Evolutionary conservation across 2,329 filamentous ascomycete species (phyloP), one percentile per base, ranked within the genome.

Genomic region (Venturia oleaginea): DNA sequence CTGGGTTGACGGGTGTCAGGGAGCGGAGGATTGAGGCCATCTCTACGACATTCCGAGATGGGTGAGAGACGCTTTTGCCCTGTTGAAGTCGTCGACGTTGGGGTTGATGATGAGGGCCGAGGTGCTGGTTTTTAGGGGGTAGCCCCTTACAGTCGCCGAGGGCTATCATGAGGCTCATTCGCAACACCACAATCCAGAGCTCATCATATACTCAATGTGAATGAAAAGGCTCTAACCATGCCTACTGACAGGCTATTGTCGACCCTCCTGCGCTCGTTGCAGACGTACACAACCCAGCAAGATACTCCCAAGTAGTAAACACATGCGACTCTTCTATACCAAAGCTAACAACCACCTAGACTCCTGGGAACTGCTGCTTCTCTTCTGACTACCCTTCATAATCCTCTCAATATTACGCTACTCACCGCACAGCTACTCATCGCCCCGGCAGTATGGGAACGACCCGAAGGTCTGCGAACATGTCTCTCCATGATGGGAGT

Each of bases 341-440:
- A 24, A 15, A 11, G 70, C 70, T 63, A 66, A 72, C 27, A 59
- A 43, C 59, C 54, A 55, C 15, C 15, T 40, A 51, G 54, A 22
- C 30, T 57, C 27, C 80, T 89, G 70, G 85, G 83, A 67, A 88
- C 86, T 55, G 89, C 88, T 19, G 81, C 84, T 22, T 83, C 85
- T 46, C 83, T 92, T 37, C 80, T 92, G 64, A 83, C 86, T 19
- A 84, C 83, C 60, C 84, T 92, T 62, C 85, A 85, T 67, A 92
- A 92, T 71, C 88, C 88, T 17, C 82, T 90, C 65, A 92, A 92
- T 73, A 80, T 91, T 70, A 84, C 85, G 48, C 80, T 92, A 15
- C 80, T 92, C 63, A 89, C 88, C 0, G 87, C 86, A 32, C 88
- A 92, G 68, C 80, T 91, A 6, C 81, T 92, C 57, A 84, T 83